phyloP scores from a whole-genome alignment of 2,329 filamentous ascomycete genomes.

The Fusarium oligoseptatum region DNA sequence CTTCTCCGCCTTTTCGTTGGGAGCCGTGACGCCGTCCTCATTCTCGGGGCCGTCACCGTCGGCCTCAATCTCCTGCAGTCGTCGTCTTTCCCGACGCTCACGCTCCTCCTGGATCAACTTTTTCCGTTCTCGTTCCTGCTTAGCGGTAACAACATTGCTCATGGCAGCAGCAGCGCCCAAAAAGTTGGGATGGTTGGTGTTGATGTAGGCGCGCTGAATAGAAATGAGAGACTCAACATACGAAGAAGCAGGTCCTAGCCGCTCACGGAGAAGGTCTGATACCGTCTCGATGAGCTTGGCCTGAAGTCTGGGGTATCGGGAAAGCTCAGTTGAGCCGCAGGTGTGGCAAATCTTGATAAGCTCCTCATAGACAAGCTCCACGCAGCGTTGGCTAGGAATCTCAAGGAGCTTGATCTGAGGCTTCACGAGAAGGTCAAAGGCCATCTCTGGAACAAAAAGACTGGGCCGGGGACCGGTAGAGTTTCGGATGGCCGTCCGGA shows the following conservation, averaged over 20 bases:
- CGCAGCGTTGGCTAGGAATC: constrained; percentile 93
- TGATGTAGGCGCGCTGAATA: constrained; percentile 98
- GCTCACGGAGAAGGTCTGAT: constrained; percentile 92
- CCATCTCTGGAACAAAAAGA: constrained; percentile 96
- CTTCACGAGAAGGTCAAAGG: constrained; percentile 97
- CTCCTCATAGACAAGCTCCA: constrained; percentile 98
- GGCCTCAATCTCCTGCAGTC: constrained; percentile 85
- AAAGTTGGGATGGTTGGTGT: constrained; percentile 99
- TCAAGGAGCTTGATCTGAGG: constrained; percentile 98
- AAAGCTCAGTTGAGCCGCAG: constrained; percentile 93
- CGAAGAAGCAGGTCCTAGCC: constrained; percentile 86
- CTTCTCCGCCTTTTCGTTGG: constrained; percentile 65
- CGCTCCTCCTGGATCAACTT: constrained; percentile 84
- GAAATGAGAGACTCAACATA: constrained; percentile 98
- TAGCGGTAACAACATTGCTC: constrained; percentile 94
- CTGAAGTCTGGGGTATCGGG: constrained; percentile 91
- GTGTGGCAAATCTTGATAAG: constrained; percentile 99
- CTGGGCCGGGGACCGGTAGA: constrained; percentile 96
- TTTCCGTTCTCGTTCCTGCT: constrained; percentile 93
- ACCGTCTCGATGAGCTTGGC: constrained; percentile 98
- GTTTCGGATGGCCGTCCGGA: constrained; percentile 96
- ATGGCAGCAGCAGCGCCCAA: constrained; percentile 96
- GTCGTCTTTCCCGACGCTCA: constrained; percentile 84
- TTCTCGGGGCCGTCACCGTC: constrained; percentile 80
- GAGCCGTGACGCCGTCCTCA: constrained; percentile 59